Conservation (phyloP, 768 basidiomycete genomes). For the Phanerodontia chrysosporium region DNA sequence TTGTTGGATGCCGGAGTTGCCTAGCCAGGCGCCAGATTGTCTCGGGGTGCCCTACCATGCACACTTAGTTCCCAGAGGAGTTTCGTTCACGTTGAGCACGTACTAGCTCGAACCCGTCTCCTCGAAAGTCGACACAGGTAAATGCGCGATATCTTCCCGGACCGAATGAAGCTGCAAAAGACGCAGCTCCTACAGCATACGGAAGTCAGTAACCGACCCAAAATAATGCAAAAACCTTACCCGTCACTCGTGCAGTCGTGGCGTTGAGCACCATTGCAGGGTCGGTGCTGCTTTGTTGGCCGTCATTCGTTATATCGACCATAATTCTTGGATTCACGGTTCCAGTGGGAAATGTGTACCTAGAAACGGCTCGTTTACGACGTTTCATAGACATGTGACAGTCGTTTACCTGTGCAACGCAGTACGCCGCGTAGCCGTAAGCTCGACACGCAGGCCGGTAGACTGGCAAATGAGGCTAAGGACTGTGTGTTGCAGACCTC, state of each 20-base stretch:
- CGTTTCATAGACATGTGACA: background rate
- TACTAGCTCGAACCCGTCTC: constrained; percentile 35
- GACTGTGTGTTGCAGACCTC: too few species aligned
- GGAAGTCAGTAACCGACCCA: too few species aligned
- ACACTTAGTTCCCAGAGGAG: background rate
- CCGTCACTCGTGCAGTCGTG: constrained; percentile 45
- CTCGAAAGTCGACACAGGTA: constrained; percentile 58
- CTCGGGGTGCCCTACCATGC: constrained; percentile 30
- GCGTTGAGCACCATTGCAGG: constrained; percentile 47
- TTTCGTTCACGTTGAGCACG: constrained; percentile 12
- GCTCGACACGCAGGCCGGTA: constrained; percentile 51
- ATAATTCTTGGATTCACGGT: constrained; percentile 42
- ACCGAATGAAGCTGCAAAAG: constrained; percentile 55
- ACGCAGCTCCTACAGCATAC: constrained; percentile 33
- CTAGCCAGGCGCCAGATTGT: constrained; percentile 54
- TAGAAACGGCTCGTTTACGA: background rate
- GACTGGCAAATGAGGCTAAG: constrained; percentile 34
- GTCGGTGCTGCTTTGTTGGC: constrained; percentile 45
- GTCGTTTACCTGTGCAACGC: constrained; percentile 49
- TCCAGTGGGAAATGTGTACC: constrained; percentile 19
- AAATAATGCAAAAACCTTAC: too few species aligned
- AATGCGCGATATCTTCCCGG: constrained; percentile 54
- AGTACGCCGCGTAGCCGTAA: constrained; percentile 55
- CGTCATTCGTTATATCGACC: constrained; percentile 62
- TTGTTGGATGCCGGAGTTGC: constrained; percentile 43